Percentiles rank a stretch among this genome's conserved stretches.
Evolutionary conservation across 2,329 filamentous ascomycete genomes (phyloP).

Genomic region (Aspergillus eucalypticola): DNA sequence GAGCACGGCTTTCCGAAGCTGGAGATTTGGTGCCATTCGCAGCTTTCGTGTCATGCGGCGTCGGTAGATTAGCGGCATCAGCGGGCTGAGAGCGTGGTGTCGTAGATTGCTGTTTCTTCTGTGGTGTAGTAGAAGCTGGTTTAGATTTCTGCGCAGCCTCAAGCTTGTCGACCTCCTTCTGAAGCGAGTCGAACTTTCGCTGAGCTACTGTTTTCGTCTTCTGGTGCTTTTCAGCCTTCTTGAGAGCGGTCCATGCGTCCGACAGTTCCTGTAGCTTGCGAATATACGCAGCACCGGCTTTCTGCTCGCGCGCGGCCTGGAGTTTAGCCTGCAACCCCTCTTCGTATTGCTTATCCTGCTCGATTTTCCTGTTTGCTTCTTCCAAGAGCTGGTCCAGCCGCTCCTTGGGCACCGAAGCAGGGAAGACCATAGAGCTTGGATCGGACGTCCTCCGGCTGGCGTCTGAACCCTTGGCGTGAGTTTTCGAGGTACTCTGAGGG

Average conservation of each 20-base stretch:
- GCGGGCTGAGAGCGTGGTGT: neutral
- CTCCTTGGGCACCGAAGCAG: conserved; percentile 15
- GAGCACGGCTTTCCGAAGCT: neutral
- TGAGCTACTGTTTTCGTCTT: neutral
- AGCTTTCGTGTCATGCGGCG: neutral
- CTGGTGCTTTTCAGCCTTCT: neutral
- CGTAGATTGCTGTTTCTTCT: neutral
- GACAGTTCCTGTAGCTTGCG: conserved; percentile 2
- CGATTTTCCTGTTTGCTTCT: conserved; percentile 17
- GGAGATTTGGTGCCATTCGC: neutral
- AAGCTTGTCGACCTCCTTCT: conserved; percentile 13
- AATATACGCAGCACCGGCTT: conserved; percentile 6
- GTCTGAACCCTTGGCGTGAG: neutral
- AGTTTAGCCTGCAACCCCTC: conserved; percentile 14
- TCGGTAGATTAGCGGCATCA: neutral
- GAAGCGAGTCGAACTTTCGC: conserved; percentile 1
- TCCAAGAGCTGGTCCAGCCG: conserved; percentile 9
- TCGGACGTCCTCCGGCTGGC: conserved; percentile 8
- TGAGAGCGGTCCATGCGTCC: neutral
- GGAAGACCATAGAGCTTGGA: conserved; percentile 17
- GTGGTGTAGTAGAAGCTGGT: neutral
- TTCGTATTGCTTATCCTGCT: conserved; percentile 13
- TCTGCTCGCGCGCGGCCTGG: conserved; percentile 11
- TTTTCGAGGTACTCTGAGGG: conserved; percentile 5
- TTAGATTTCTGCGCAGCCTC: conserved; percentile 11